phyloP scores from a whole-genome alignment of 2,329 filamentous ascomycete genomes.

The Zymoseptoria brevis region DNA sequence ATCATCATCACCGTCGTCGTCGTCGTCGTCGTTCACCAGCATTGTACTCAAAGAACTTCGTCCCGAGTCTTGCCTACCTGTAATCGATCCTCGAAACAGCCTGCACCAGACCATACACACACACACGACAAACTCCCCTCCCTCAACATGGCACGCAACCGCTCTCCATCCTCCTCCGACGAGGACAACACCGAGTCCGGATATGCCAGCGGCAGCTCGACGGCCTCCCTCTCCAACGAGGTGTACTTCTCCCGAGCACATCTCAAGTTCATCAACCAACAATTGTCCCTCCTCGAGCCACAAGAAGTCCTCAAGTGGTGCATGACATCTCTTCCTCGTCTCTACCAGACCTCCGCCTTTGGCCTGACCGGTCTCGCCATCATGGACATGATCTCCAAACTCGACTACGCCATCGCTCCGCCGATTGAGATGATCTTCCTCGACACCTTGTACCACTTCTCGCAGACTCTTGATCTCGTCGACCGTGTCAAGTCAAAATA shows the following conservation, averaged over 20 bases:
- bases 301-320: slow-evolving; percentile 89
- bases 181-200: slow-evolving; percentile 62
- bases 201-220: slow-evolving; percentile 65
- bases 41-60: neutral
- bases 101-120: neutral
- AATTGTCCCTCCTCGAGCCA: slow-evolving; percentile 79
- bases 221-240: slow-evolving; percentile 55
- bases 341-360: slow-evolving; percentile 54
- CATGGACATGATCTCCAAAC: slow-evolving; percentile 64
- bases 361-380: slow-evolving; percentile 45
- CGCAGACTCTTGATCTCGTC: slow-evolving; percentile 45
- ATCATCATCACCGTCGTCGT: neutral
- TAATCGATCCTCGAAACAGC: neutral
- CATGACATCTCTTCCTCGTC: slow-evolving; percentile 78
- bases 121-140: neutral
- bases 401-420: slow-evolving; percentile 52
- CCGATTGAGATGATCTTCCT: slow-evolving; percentile 46
- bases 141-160: neutral
- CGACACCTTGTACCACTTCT: slow-evolving; percentile 48
- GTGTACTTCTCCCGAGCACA: slow-evolving; percentile 82
- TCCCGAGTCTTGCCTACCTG: neutral
- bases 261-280: slow-evolving; percentile 81
- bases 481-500: slow-evolving; percentile 68
- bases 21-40: neutral
- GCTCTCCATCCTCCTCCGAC: slow-evolving; percentile 8